Base-by-base conservation (phyloP, 2,329 filamentous ascomycete genomes). In the Blumeria graminis region DNA sequence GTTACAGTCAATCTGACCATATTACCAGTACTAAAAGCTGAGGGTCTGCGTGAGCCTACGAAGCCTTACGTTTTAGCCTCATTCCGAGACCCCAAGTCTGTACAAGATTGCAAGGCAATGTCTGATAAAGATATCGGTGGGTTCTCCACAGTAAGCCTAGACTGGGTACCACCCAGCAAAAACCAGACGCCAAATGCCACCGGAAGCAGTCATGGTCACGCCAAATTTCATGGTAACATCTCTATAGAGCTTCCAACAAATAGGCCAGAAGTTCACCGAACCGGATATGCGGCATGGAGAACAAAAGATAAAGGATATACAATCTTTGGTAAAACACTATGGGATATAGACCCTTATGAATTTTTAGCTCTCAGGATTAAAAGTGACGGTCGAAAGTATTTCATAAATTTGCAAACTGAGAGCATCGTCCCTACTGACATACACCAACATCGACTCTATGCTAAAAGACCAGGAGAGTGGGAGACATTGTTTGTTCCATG, bases 341-440 rank as follows among this genome's bases (percentile, higher is more conserved):
- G 87, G 86, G 83, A 96, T 66, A 82, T 95, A 55, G 89, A 94
- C 64, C 81, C 85, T 2, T 96, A 94, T 70, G 72, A 76, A 11
- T 95, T 88, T 69, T 80, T 98, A 9, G 90, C 87, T 0, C 70
- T 98, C 65, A 82, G 89, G 13, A 76, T 98, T 63, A 92, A 88
- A 68, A 90, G 86, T 3, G 92, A 96, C 66, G 89, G 88, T 14
- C 76, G 92, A 58, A 84, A 86, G 64, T 98, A 96, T 71, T 86
- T 94, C 57, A 80, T 98, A 64, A 98, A 98, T 69, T 72, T 98
- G 14, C 92, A 96, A 72, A 94, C 89, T 3, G 90, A 98, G 66
- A 86, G 85, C 1, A 82, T 98, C 56, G 86, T 94, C 52, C 85
- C 87, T 10, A 90, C 88, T n/a, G 92, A 98, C 68, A 74, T 98